A percentile compares a stretch with the other conserved stretches of the same genome.
These are phyloP conservation scores for Nothophoma quercina DNA, from an alignment of 2,329 filamentous ascomycete species.

Conservation along the genomic window DNA sequence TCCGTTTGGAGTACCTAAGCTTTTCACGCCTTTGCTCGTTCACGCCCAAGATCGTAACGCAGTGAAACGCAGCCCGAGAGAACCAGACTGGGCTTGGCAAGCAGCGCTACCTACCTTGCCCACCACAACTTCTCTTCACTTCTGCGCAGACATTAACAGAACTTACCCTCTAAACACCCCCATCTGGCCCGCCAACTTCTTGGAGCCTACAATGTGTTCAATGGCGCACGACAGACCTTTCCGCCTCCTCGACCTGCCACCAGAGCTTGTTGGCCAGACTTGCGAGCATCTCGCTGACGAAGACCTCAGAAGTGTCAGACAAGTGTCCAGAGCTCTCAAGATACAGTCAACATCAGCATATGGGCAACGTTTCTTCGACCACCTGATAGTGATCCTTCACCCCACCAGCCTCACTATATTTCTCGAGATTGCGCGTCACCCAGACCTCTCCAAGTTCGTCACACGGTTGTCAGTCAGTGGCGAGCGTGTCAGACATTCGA, in stretches of 20 bases:
- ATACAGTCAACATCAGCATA: neutral
- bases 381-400: slow-evolving; percentile 5
- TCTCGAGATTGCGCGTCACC: slow-evolving; percentile 9
- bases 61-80: no score
- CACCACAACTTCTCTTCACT: no score
- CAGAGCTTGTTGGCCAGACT: slow-evolving; percentile 1
- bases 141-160: no score
- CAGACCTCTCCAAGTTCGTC: slow-evolving; percentile 1
- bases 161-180: no score
- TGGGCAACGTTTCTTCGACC: slow-evolving; percentile 9
- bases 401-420: neutral
- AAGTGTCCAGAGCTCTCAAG: neutral
- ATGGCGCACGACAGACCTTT: no score
- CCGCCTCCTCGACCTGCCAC: slow-evolving; percentile 11
- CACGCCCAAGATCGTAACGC: no score
- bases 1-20: no score
- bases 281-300: slow-evolving; percentile 2
- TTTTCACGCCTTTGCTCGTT: no score
- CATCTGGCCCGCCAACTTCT: no score
- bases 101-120: no score
- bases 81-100: no score
- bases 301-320: neutral
- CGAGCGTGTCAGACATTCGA: neutral
- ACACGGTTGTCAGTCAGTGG: slow-evolving; percentile 4
- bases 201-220: no score